Conservation (phyloP, 495 filamentous ascomycete genomes). For the Neurospora hispaniola region DNA sequence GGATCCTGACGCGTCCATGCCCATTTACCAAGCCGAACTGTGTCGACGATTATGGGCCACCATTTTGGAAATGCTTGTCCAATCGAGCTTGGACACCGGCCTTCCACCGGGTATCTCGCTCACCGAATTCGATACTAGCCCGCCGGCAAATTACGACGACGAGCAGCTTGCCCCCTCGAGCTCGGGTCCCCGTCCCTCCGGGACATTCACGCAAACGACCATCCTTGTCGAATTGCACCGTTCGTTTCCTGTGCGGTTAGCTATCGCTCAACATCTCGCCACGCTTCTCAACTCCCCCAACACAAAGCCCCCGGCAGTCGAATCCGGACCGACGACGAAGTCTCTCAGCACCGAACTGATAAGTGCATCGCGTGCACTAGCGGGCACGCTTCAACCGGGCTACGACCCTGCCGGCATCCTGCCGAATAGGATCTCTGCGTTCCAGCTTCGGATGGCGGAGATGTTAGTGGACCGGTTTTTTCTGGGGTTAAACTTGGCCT, state of each 20-base stretch:
- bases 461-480: constrained; percentile 44
- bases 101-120: constrained; percentile 45
- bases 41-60: constrained; percentile 61
- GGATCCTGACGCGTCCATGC: constrained; percentile 38
- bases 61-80: constrained; percentile 50
- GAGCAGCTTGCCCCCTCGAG: constrained; percentile 22
- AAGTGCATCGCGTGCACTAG: constrained; percentile 22
- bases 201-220: constrained; percentile 30
- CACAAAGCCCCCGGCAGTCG: constrained; percentile 28
- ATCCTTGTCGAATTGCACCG: constrained; percentile 26
- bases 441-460: constrained; percentile 28
- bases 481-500: constrained; percentile 32
- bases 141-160: constrained; percentile 44
- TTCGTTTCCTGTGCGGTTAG: constrained; percentile 24
- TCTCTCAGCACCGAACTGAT: constrained; percentile 19
- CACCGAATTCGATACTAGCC: constrained; percentile 47
- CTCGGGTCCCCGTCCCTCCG: constrained; percentile 8
- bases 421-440: constrained; percentile 23
- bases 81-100: constrained; percentile 49
- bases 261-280: constrained; percentile 28
- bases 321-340: constrained; percentile 3
- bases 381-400: constrained; percentile 18
- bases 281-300: constrained; percentile 16
- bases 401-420: constrained; percentile 25
- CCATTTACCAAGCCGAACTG: constrained; percentile 48